Percentiles rank a stretch among this genome's conserved stretches.
phyloP scores from a whole-genome alignment of 2,329 filamentous ascomycete species.

The Arthrobotrys entomopaga region DNA sequence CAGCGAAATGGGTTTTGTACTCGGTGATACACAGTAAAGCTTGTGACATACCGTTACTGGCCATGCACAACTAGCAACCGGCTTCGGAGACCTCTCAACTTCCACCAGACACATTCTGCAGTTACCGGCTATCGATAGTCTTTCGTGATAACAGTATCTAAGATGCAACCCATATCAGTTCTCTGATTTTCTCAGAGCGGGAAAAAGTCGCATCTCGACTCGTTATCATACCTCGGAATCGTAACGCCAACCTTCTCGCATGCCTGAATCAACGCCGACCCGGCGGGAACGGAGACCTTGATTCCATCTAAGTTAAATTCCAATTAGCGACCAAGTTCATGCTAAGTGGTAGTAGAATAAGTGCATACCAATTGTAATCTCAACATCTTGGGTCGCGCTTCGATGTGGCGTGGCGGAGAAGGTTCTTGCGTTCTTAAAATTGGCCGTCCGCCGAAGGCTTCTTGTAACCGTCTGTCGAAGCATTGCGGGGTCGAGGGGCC shows the following conservation, averaged over 20 bases:
- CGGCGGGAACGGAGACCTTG: conserved; percentile 67
- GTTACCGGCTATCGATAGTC: conserved; percentile 98
- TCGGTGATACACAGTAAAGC: not conserved
- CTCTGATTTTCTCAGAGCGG: not conserved
- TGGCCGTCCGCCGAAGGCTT: conserved; percentile 48
- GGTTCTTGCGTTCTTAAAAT: conserved; percentile 31
- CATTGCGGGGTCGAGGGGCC: conserved; percentile 50
- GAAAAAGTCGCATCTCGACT: not conserved
- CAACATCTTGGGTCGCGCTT: conserved; percentile 49
- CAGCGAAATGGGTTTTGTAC: conserved; percentile 1
- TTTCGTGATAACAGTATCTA: conserved; percentile 67
- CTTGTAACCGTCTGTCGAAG: conserved; percentile 49
- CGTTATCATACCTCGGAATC: conserved; percentile 75
- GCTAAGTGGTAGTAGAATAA: not conserved
- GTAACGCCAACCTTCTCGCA: conserved; percentile 96
- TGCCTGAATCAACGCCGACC: conserved; percentile 96
- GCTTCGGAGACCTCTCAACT: conserved; percentile 95
- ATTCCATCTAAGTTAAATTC: conserved; percentile 35
- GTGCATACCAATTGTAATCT: conserved; percentile 39
- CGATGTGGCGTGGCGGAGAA: conserved; percentile 52
- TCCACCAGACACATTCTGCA: conserved; percentile 99
- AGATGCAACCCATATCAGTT: conserved; percentile 57
- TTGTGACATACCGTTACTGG: conserved; percentile 52
- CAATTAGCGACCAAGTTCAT: conserved; percentile 15
- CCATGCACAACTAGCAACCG: conserved; percentile 98